These are phyloP conservation scores for Closterium sp. DNA, from an alignment of 139 green algal species.

Conservation along the genomic window DNA sequence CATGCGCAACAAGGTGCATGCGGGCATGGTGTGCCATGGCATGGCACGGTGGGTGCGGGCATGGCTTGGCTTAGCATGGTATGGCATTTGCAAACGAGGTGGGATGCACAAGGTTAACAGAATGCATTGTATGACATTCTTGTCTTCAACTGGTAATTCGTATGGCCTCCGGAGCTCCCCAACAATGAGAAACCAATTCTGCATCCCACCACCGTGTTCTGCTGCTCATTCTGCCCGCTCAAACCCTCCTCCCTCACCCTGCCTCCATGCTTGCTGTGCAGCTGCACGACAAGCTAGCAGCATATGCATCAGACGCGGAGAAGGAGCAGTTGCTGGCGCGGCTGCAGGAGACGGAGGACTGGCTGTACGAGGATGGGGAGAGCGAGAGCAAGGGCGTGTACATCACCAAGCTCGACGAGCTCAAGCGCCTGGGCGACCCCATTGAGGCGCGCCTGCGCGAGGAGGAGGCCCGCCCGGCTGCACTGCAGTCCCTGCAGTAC, in stretches of 20 bases:
- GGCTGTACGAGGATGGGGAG: conserved; percentile 99
- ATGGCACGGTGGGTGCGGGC: background rate
- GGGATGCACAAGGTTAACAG: too few species aligned
- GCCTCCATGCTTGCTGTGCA: background rate
- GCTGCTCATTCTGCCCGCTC: too few species aligned
- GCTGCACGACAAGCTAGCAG: conserved; percentile 30
- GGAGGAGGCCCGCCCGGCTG: conserved; percentile 41
- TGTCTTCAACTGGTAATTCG: too few species aligned
- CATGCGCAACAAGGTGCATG: conserved; percentile 76
- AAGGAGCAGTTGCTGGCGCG: conserved; percentile 60
- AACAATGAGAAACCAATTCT: too few species aligned
- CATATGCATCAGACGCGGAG: conserved; percentile 71
- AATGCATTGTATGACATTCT: too few species aligned
- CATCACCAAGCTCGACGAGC: conserved; percentile 82
- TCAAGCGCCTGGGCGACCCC: conserved; percentile 71
- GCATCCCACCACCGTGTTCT: too few species aligned
- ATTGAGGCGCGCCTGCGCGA: conserved; percentile 66
- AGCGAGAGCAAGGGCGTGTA: conserved; percentile 90
- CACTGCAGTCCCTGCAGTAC: conserved; percentile 48
- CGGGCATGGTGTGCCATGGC: background rate
- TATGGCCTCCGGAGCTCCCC: too few species aligned
- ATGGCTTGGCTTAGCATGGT: too few species aligned
- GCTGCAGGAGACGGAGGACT: conserved; percentile 86
- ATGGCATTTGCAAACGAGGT: too few species aligned
- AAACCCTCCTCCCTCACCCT: too few species aligned